These are phyloP conservation scores for Suillus weaverae DNA, from an alignment of 768 basidiomycete species.

Conservation along the genomic window DNA sequence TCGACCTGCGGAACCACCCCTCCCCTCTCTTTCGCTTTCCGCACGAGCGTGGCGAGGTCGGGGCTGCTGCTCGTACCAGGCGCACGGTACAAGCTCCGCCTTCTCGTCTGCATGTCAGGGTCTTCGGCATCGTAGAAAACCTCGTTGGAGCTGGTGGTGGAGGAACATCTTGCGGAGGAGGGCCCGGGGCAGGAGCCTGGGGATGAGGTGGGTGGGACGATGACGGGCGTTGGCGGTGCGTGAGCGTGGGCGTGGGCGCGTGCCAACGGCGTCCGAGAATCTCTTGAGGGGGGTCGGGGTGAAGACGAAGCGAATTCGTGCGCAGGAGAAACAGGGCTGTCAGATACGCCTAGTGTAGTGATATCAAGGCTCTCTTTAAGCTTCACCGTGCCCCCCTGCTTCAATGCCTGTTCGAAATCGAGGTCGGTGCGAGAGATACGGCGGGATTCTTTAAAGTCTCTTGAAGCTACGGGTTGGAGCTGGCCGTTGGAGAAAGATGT, in stretches of 20 bases:
- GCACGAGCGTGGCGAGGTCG: constrained; percentile 83
- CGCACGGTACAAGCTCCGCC: constrained; percentile 84
- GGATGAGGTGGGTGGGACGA: constrained; percentile 71
- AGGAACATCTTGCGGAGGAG: constrained; percentile 34
- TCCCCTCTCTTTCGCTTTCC: constrained; percentile 77
- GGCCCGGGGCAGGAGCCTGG: constrained; percentile 35
- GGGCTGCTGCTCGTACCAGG: constrained; percentile 90
- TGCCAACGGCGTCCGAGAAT: constrained; percentile 34
- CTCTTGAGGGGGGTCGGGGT: constrained; percentile 36
- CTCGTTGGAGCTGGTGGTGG: constrained; percentile 58
- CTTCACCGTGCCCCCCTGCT: constrained; percentile 62
- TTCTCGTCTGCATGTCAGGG: constrained; percentile 66
- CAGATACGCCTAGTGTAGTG: constrained; percentile 59
- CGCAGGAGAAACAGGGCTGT: constrained; percentile 41
- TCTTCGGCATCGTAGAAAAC: constrained; percentile 68
- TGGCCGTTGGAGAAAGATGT: constrained; percentile 46
- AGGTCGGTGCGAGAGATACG: constrained; percentile 73
- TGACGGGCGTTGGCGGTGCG: constrained; percentile 44
- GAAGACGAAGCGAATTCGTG: constrained; percentile 44
- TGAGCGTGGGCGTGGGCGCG: constrained; percentile 42
- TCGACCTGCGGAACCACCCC: constrained; percentile 39
- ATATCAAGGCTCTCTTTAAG: constrained; percentile 74
- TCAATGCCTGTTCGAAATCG: constrained; percentile 80
- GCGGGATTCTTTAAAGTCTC: constrained; percentile 47
- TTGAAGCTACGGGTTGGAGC: constrained; percentile 58